A percentile compares a stretch with the other conserved stretches of the same genome.
phyloP scores from a whole-genome alignment of 257 asterid genomes.

The Rubia yunnanensis region DNA sequence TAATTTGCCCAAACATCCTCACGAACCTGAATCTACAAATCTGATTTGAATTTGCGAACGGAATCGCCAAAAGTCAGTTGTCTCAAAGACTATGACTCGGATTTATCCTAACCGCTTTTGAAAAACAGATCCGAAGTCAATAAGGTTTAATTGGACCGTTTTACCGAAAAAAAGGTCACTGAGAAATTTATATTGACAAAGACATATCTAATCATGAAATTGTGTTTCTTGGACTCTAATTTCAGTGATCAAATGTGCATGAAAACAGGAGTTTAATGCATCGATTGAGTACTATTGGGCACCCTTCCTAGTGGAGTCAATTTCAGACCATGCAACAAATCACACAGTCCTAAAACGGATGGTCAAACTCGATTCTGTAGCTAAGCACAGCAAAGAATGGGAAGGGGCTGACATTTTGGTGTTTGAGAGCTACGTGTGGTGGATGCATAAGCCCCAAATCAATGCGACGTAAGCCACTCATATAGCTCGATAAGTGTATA shows the following conservation, averaged over 20 bases:
- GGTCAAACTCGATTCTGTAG: slow-evolving; percentile 65
- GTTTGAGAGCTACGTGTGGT: slow-evolving; percentile 91
- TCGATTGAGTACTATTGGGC: slow-evolving; percentile 95
- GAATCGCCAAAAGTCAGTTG: no score
- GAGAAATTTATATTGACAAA: no score
- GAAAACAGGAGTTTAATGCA: slow-evolving; percentile 62
- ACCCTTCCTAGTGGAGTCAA: slow-evolving; percentile 75
- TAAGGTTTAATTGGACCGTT: no score
- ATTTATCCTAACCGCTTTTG: no score
- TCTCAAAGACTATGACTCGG: no score
- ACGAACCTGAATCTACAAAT: no score
- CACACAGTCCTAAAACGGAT: slow-evolving; percentile 62
- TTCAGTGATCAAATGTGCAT: not conserved
- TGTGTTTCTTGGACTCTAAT: not conserved
- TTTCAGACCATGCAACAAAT: slow-evolving; percentile 74
- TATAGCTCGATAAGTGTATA: no score
- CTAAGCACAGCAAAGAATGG: slow-evolving; percentile 70
- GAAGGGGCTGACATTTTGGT: slow-evolving; percentile 58
- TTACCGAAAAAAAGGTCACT: no score
- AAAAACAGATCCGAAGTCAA: no score
- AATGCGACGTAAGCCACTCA: slow-evolving; percentile 55
- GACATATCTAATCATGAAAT: no score
- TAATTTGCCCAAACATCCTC: no score
- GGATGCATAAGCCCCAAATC: slow-evolving; percentile 79
- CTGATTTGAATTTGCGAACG: no score